Base-by-base conservation (phyloP, 2,329 filamentous ascomycete genomes). In the Diaporthe vexans region DNA sequence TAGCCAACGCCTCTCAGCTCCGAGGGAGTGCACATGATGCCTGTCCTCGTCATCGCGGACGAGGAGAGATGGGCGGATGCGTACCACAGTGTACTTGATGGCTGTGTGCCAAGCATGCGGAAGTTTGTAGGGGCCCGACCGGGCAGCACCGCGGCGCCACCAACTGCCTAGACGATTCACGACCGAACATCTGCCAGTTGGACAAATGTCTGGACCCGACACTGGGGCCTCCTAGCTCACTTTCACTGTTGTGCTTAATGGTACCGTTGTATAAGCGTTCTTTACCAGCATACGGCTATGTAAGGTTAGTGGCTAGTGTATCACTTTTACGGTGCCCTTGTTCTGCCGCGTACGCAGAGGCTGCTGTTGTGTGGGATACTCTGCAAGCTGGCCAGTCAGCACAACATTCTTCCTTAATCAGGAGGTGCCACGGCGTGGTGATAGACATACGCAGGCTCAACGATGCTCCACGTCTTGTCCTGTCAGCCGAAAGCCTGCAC, bases 121-220 rank as follows among this genome's bases (percentile, higher is more conserved):
- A 51, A 21, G 17, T 33, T 52, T 52, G 46, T n/a, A 8, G 15
- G 4, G 24, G 29, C 51, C 46, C 43, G 61, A 26, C 19, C 43
- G 61, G 61, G 29, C 61, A 51, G 43, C 43, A 29, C 29, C 40
- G 21, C 46, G 61, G 46, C 61, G 61, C 61, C 29, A 67, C 43
- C 26, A 63, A 46, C 24, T 63, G 58, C 40, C 6, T 40, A 24
- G 58, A 61, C 58, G 24, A 37, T 21, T 29, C 35, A 46, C 40
- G 58, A 24, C 24, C 29, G 24, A 13, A 46, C 58, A 40, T 24
- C 24, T 21, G 26, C 26, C 7, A 24, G 4, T 21, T n/a, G 26
- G 17, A 48, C 40, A 65, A 33, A 46, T 26, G 29, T 33, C 29
- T 33, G 29, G n/a, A 26, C 17, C 37, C 58, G 24, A 43, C 35